Percentiles rank a stretch among this genome's conserved stretches.
Conservation (phyloP, 2,329 filamentous ascomycete genomes). For the Graphium sp. region DNA sequence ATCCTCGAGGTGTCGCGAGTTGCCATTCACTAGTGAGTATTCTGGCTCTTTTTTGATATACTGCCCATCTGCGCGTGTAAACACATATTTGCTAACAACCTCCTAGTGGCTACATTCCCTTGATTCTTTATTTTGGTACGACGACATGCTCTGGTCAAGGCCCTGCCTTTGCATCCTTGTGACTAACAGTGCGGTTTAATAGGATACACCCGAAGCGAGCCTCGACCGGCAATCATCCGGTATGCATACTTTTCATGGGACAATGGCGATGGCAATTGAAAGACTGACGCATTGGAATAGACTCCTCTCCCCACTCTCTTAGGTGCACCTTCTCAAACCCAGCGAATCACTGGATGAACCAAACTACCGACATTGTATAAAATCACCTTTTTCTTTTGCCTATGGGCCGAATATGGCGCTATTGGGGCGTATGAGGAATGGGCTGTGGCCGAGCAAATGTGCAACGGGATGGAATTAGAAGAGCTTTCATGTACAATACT, state of each 20-base stretch:
- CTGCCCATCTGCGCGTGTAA: background rate
- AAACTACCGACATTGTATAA: background rate
- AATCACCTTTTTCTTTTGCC: background rate
- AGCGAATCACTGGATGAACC: background rate
- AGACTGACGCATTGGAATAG: conserved; percentile 15
- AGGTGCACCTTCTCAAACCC: conserved; percentile 10
- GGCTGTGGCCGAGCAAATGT: background rate
- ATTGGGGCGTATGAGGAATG: conserved; percentile 1
- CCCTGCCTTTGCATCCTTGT: conserved; percentile 3
- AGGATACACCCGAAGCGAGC: conserved; percentile 92
- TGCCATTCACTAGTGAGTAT: conserved; percentile 80
- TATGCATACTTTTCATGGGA: conserved; percentile 13
- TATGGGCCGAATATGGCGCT: background rate
- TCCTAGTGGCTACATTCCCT: conserved; percentile 75
- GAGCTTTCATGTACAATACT: background rate
- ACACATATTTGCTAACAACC: conserved; percentile 15
- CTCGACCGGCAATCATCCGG: conserved; percentile 57
- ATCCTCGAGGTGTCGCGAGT: conserved; percentile 89
- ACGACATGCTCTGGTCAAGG: conserved; percentile 9
- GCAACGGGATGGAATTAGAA: background rate
- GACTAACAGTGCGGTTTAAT: conserved; percentile 12
- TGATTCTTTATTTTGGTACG: conserved; percentile 91
- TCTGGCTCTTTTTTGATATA: background rate
- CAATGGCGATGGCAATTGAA: background rate
- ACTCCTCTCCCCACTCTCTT: conserved; percentile 49